Percentiles rank a stretch among this genome's conserved stretches.
These are phyloP conservation scores for Conoideocrella luteorostrata DNA, from an alignment of 2,329 filamentous ascomycete genomes.

Conservation along the genomic window DNA sequence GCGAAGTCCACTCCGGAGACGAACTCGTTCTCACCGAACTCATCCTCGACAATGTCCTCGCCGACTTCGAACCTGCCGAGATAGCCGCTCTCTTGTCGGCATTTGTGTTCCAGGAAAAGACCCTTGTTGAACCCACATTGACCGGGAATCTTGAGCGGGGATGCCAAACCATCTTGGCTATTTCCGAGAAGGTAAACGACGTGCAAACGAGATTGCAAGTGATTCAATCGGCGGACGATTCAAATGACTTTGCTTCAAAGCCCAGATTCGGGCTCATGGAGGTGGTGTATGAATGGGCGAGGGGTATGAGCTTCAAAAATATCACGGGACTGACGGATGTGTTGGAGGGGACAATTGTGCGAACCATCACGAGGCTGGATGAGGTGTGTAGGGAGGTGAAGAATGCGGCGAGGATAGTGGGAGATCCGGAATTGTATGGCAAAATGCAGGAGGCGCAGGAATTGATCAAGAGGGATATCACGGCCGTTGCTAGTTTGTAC, in stretches of 20 bases:
- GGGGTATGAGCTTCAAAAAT: conserved; percentile 96
- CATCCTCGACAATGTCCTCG: conserved; percentile 92
- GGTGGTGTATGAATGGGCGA: conserved; percentile 97
- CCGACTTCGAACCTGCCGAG: conserved; percentile 91
- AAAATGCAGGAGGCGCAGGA: conserved; percentile 99
- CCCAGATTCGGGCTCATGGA: conserved; percentile 92
- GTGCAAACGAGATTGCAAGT: conserved; percentile 89
- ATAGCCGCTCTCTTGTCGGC: conserved; percentile 89
- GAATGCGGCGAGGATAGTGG: conserved; percentile 91
- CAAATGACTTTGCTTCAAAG: conserved; percentile 82
- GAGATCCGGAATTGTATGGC: conserved; percentile 83
- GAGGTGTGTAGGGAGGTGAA: conserved; percentile 97
- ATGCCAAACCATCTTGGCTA: conserved; percentile 77
- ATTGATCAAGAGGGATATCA: conserved; percentile 94
- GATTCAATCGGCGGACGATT: conserved; percentile 81
- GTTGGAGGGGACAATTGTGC: conserved; percentile 92
- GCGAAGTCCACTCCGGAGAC: conserved; percentile 95
- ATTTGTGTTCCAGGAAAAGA: conserved; percentile 98
- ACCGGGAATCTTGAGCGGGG: conserved; percentile 77
- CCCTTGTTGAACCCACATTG: conserved; percentile 70
- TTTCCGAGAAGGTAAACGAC: conserved; percentile 87
- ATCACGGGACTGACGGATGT: conserved; percentile 96
- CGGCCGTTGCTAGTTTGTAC: conserved; percentile 80
- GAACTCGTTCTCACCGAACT: conserved; percentile 94
- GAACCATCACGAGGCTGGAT: conserved; percentile 87